phyloP scores from a whole-genome alignment of 2,329 filamentous ascomycete genomes.

The Penicillium sp. region DNA sequence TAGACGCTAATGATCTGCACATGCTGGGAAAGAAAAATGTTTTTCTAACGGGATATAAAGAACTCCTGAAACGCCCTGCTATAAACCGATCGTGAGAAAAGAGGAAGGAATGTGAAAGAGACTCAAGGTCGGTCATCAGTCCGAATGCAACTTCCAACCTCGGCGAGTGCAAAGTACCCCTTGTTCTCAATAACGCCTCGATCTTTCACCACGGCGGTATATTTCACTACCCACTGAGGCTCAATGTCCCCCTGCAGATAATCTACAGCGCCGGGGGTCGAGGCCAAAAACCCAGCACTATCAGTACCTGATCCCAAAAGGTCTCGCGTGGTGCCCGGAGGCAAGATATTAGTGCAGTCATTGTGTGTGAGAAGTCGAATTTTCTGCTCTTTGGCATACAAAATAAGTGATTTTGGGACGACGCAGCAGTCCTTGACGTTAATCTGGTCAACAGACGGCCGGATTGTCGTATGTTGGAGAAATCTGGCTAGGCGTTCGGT shows the following conservation, averaged over 20 bases:
- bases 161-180: slow-evolving; percentile 88
- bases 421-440: slow-evolving; percentile 95
- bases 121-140: slow-evolving; percentile 9
- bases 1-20: not conserved
- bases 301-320: slow-evolving; percentile 66
- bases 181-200: slow-evolving; percentile 97
- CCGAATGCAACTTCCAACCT: slow-evolving; percentile 52
- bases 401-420: slow-evolving; percentile 79
- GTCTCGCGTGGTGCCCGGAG: slow-evolving; percentile 77
- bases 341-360: slow-evolving; percentile 88
- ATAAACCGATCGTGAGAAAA: not conserved
- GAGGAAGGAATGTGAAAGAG: not conserved
- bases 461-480: slow-evolving; percentile 64
- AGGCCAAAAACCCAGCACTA: slow-evolving; percentile 69
- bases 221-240: slow-evolving; percentile 94
- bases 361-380: slow-evolving; percentile 92
- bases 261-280: slow-evolving; percentile 47
- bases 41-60: not conserved
- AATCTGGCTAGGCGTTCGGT: slow-evolving; percentile 77
- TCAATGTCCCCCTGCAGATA: slow-evolving; percentile 71
- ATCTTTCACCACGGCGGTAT: slow-evolving; percentile 91
- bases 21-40: slow-evolving; percentile 1
- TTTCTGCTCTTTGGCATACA: slow-evolving; percentile 74
- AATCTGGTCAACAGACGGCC: slow-evolving; percentile 88
- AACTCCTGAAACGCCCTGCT: slow-evolving; percentile 10